A percentile compares a stretch with the other conserved stretches of the same genome.
These are phyloP conservation scores for Colletotrichum lindemuthianum DNA, from an alignment of 2,329 filamentous ascomycete genomes.

Conservation along the genomic window DNA sequence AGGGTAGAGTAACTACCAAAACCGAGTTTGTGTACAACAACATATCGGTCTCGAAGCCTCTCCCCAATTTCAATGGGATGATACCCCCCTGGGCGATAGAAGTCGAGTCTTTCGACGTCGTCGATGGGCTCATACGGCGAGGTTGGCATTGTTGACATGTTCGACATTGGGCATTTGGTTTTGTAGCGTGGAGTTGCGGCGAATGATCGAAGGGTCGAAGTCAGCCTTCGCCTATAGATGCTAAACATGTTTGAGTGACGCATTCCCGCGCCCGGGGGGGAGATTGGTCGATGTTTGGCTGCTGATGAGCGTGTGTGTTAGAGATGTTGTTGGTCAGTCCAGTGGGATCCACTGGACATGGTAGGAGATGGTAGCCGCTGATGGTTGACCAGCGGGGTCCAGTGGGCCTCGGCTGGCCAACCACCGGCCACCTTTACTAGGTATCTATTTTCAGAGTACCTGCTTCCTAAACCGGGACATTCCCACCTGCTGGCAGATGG, in stretches of 20 bases:
- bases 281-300: slow-evolving; percentile 4
- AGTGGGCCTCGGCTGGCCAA: no score
- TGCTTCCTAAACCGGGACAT: no score
- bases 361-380: not conserved
- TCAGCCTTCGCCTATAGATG: slow-evolving; percentile 6
- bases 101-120: slow-evolving; percentile 39
- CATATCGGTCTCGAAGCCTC: slow-evolving; percentile 43
- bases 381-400: no score
- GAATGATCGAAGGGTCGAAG: not conserved
- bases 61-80: slow-evolving; percentile 52
- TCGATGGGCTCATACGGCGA: slow-evolving; percentile 38
- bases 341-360: not conserved
- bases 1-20: slow-evolving; percentile 45
- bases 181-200: not conserved
- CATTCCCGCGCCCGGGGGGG: slow-evolving; percentile 1
- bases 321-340: not conserved
- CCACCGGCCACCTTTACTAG: no score
- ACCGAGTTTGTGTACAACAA: slow-evolving; percentile 44
- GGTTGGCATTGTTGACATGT: not conserved
- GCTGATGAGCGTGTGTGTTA: slow-evolving; percentile 10
- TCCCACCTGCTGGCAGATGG: no score
- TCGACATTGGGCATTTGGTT: not conserved
- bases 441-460: no score
- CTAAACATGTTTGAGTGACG: slow-evolving; percentile 1
- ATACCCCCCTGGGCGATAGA: slow-evolving; percentile 49